Percentiles rank a stretch among this genome's conserved stretches.
Conservation (phyloP, 2,329 filamentous ascomycete species). For the Fusarium mangiferae region DNA sequence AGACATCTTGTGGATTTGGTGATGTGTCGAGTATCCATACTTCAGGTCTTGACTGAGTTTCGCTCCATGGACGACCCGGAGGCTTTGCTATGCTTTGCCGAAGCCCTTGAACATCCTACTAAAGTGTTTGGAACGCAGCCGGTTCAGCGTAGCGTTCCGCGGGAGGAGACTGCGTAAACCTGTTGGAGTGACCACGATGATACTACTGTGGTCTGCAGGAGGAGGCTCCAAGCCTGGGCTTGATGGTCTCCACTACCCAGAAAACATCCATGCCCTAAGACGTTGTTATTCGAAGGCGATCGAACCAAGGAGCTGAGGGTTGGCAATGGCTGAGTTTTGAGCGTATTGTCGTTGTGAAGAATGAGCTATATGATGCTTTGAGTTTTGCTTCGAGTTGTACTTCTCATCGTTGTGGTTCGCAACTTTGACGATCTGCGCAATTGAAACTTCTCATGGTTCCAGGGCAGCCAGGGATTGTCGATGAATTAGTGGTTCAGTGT, state of each 20-base stretch:
- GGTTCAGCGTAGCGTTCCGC: slow-evolving; percentile 24
- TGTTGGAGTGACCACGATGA: slow-evolving; percentile 18
- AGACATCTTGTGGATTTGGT: slow-evolving; percentile 8
- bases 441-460: slow-evolving; percentile 27
- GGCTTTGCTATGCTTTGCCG: slow-evolving; percentile 24
- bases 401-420: not conserved
- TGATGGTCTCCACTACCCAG: slow-evolving; percentile 32
- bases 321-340: slow-evolving; percentile 3
- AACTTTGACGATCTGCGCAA: slow-evolving; percentile 23
- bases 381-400: not conserved
- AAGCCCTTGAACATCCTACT: slow-evolving; percentile 27
- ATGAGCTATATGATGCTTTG: not conserved
- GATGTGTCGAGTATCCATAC: slow-evolving; percentile 23
- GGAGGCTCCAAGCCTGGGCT: slow-evolving; percentile 31
- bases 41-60: slow-evolving; percentile 22
- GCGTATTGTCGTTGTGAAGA: slow-evolving; percentile 17
- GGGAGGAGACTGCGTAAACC: slow-evolving; percentile 24
- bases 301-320: slow-evolving; percentile 24
- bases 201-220: slow-evolving; percentile 32
- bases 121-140: slow-evolving; percentile 33
- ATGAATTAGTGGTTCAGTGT: slow-evolving; percentile 10
- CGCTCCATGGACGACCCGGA: not conserved
- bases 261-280: slow-evolving; percentile 33
- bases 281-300: slow-evolving; percentile 20
- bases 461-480: slow-evolving; percentile 18